Evolutionary conservation across 768 basidiomycete genomes (phyloP).

Genomic region (Lentinula raphanica): DNA sequence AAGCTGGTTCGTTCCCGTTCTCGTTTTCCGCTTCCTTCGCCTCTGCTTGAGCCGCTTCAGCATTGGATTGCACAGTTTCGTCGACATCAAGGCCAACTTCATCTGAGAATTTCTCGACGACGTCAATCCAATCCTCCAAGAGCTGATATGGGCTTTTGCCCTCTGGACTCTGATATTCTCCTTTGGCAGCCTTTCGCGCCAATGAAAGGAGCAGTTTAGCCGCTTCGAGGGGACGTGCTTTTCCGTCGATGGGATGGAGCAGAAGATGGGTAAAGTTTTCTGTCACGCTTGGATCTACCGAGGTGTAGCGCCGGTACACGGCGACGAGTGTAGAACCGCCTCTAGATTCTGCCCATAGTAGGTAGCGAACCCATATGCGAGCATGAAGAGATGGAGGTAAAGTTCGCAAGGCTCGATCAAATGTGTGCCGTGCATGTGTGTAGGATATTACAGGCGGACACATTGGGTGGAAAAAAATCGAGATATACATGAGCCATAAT

Average conservation of each 20-base stretch:
- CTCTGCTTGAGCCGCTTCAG: slow-evolving; percentile 37
- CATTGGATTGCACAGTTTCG: slow-evolving; percentile 59
- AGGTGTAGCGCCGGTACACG: slow-evolving; percentile 86
- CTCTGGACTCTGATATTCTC: slow-evolving; percentile 82
- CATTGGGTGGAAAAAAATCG: slow-evolving; percentile 81
- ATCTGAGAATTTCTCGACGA: slow-evolving; percentile 85
- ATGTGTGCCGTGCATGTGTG: slow-evolving; percentile 90
- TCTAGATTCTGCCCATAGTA: slow-evolving; percentile 83
- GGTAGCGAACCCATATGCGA: slow-evolving; percentile 89
- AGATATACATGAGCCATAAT: slow-evolving; percentile 90
- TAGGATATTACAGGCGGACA: slow-evolving; percentile 82
- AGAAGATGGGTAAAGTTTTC: slow-evolving; percentile 73
- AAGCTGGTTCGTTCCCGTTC: slow-evolving; percentile 32
- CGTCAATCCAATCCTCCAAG: slow-evolving; percentile 86
- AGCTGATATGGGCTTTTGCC: slow-evolving; percentile 95
- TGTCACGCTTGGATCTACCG: slow-evolving; percentile 74
- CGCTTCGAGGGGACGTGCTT: slow-evolving; percentile 82
- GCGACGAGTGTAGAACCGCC: slow-evolving; percentile 75
- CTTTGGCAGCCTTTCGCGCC: slow-evolving; percentile 77
- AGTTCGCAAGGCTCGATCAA: slow-evolving; percentile 90
- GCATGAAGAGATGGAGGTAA: slow-evolving; percentile 89
- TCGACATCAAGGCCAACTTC: slow-evolving; percentile 87
- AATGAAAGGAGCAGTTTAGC: slow-evolving; percentile 85
- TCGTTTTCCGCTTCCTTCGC: slow-evolving; percentile 22
- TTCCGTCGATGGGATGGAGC: slow-evolving; percentile 49